A percentile compares a stretch with the other conserved stretches of the same genome.
phyloP scores from a whole-genome alignment of 1,139 yeast genomes.

The Debaryomyces subglobosus region DNA sequence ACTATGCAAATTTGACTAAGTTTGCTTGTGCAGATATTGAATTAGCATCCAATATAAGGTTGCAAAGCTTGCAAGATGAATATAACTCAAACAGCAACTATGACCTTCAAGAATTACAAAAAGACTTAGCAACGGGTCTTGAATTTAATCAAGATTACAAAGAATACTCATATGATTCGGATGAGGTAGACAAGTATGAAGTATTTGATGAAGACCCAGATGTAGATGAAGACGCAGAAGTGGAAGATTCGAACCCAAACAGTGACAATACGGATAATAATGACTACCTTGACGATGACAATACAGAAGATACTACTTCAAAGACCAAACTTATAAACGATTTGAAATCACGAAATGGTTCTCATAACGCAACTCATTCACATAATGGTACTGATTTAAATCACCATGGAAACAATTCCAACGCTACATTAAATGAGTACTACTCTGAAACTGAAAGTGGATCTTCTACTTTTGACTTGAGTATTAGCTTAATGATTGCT shows the following conservation, averaged over 20 bases:
- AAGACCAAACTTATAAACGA: neutral
- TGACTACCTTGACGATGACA: neutral
- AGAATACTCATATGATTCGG: constrained; percentile 18
- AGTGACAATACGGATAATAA: neutral
- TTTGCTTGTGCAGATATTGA: constrained; percentile 64
- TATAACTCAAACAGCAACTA: constrained; percentile 20
- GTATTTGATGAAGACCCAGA: constrained; percentile 5
- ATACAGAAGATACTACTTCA: neutral
- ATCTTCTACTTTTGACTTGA: constrained; percentile 12
- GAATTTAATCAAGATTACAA: constrained; percentile 19
- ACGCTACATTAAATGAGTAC: constrained; percentile 11
- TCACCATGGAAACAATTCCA: constrained; percentile 10
- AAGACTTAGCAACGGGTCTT: constrained; percentile 21
- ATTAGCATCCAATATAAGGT: constrained; percentile 29
- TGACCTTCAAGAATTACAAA: constrained; percentile 25
- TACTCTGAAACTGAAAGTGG: constrained; percentile 21
- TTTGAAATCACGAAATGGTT: neutral
- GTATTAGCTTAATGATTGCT: constrained; percentile 20
- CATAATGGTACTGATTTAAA: constrained; percentile 1
- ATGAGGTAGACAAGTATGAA: constrained; percentile 21
- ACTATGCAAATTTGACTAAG: constrained; percentile 49
- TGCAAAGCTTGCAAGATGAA: constrained; percentile 30
- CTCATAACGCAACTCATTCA: constrained; percentile 3
- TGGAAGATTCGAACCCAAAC: constrained; percentile 6
- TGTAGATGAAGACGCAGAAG: constrained; percentile 15